Percentiles rank a stretch among this genome's conserved stretches.
phyloP scores from a whole-genome alignment of 108 stramenopile genomes.

The Conticribra guillardii region DNA sequence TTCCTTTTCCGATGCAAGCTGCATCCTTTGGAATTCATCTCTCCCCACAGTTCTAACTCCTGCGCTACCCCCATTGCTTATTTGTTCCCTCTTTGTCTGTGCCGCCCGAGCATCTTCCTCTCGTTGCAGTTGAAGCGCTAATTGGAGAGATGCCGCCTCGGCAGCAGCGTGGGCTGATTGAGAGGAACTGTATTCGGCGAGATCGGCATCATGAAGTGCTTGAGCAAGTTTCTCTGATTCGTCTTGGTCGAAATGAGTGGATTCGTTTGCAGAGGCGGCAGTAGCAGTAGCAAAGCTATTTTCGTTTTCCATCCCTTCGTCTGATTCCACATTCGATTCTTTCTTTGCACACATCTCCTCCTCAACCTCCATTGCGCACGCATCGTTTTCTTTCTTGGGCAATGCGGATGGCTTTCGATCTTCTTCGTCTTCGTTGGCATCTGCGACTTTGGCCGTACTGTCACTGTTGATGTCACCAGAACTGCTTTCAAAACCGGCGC shows the following conservation, averaged over 20 bases:
- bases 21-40: constrained; percentile 24
- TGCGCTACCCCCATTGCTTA: constrained; percentile 10
- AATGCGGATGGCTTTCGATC: constrained; percentile 6
- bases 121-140: constrained; percentile 49
- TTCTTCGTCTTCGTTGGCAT: constrained; percentile 23
- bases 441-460: neutral
- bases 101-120: constrained; percentile 55
- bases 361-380: neutral
- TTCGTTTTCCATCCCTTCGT: no score
- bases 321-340: no score
- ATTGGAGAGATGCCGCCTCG: constrained; percentile 52
- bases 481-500: neutral
- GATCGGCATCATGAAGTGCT: constrained; percentile 62
- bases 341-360: no score
- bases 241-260: neutral
- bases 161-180: constrained; percentile 34
- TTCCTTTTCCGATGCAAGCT: neutral
- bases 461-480: neutral
- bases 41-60: constrained; percentile 34
- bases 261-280: constrained; percentile 1
- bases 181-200: constrained; percentile 29
- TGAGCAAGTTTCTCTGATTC: constrained; percentile 56
- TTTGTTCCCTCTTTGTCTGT: constrained; percentile 17
- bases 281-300: neutral
- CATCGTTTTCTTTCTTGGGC: neutral